Evolutionary conservation across 2,329 filamentous ascomycete species (phyloP).

Genomic region (Verticillium albo-atrum): DNA sequence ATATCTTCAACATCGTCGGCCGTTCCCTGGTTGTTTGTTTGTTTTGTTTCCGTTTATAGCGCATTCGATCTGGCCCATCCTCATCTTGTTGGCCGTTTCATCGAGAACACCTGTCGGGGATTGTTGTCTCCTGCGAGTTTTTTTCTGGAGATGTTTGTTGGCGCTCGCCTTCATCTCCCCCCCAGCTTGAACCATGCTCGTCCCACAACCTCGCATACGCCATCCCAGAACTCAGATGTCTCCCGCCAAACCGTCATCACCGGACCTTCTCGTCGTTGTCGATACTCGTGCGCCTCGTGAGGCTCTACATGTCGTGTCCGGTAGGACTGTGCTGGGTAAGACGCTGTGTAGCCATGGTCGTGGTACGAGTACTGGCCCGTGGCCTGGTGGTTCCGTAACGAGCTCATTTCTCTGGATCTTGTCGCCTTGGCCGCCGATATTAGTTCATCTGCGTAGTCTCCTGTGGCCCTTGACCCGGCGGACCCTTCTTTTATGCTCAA

Average conservation of each 20-base stretch:
- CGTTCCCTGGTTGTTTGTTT: not conserved
- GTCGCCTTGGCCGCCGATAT: not conserved
- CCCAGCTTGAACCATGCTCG: slow-evolving; percentile 29
- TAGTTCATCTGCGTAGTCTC: not conserved
- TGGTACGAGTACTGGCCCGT: not conserved
- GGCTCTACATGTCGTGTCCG: not conserved
- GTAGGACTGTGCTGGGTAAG: not conserved
- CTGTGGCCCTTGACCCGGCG: not conserved
- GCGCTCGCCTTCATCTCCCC: slow-evolving; percentile 4
- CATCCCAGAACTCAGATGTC: slow-evolving; percentile 33
- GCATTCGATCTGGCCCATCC: not conserved
- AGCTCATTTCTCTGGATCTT: not conserved
- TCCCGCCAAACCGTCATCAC: slow-evolving; percentile 20
- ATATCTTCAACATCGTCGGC: not conserved
- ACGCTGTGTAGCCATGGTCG: not conserved
- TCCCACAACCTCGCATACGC: slow-evolving; percentile 32
- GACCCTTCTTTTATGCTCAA: not conserved
- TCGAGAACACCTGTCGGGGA: not conserved
- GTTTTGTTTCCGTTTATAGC: not conserved
- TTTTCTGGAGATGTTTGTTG: not conserved
- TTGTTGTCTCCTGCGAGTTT: not conserved
- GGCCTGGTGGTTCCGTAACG: not conserved
- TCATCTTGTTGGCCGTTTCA: not conserved
- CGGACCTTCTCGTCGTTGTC: slow-evolving; percentile 1
- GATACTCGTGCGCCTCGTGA: not conserved